Percentiles rank a stretch among this genome's conserved stretches.
Evolutionary conservation across 768 basidiomycete genomes (phyloP).

Genomic region (Kwoniella dejecticola): DNA sequence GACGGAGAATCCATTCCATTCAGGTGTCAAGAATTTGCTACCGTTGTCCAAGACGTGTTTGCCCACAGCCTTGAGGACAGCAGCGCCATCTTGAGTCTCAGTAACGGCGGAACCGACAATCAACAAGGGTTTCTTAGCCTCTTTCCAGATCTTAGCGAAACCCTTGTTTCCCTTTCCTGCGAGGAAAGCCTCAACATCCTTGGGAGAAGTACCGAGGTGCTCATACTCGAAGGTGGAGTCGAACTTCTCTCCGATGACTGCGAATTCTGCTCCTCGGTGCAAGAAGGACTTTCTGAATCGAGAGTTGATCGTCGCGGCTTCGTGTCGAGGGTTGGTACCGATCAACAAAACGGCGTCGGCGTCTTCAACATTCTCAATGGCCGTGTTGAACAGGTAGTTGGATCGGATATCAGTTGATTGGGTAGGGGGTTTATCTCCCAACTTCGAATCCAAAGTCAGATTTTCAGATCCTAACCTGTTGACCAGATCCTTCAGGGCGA

Average conservation of each 20-base stretch:
- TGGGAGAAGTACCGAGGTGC: conserved; percentile 75
- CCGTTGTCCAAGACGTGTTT: conserved; percentile 80
- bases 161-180: conserved; percentile 64
- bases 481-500: conserved; percentile 87
- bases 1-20: conserved; percentile 94
- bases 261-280: conserved; percentile 80
- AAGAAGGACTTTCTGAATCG: conserved; percentile 95
- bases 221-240: conserved; percentile 94
- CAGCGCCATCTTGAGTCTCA: conserved; percentile 82
- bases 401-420: conserved; percentile 88
- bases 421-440: conserved; percentile 69
- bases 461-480: conserved; percentile 96
- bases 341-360: conserved; percentile 92
- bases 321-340: conserved; percentile 95
- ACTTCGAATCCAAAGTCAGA: conserved; percentile 72
- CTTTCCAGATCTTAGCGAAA: conserved; percentile 83
- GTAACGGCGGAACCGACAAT: conserved; percentile 84
- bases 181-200: conserved; percentile 72
- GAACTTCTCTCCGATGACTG: conserved; percentile 83
- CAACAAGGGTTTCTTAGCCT: conserved; percentile 87
- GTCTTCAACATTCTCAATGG: conserved; percentile 83
- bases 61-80: conserved; percentile 72
- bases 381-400: conserved; percentile 94
- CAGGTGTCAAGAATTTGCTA: conserved; percentile 71
- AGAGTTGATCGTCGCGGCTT: conserved; percentile 95